Percentiles rank a stretch among this genome's conserved stretches.
These are phyloP conservation scores for Sanguinoderma infundibulare DNA, from an alignment of 1,284 basidiomycete genomes.

Conservation along the genomic window DNA sequence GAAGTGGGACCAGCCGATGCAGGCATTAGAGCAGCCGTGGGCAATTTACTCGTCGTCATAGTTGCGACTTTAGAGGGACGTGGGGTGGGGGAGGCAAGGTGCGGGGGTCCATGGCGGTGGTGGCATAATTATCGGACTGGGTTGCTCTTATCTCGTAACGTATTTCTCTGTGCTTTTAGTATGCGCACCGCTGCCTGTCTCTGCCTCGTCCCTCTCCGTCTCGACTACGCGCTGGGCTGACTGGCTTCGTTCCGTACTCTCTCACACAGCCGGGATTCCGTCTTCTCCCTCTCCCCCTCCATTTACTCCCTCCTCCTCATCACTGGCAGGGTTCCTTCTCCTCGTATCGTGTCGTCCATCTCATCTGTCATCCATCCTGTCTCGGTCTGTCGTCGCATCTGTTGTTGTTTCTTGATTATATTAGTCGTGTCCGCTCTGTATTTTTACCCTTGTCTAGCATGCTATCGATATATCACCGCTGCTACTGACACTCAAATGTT, in stretches of 20 bases:
- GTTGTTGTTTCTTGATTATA: conserved; percentile 40
- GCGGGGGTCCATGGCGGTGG: background rate
- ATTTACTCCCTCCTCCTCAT: conserved; percentile 3
- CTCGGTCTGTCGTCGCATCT: conserved; percentile 36
- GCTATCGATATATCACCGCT: conserved; percentile 39
- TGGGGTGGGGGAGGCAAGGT: background rate
- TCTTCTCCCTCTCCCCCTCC: background rate
- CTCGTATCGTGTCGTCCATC: conserved; percentile 11
- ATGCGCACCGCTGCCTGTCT: conserved; percentile 23
- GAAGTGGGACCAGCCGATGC: conserved; percentile 77
- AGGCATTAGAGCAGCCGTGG: conserved; percentile 70
- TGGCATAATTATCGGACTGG: conserved; percentile 12
- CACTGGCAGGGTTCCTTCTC: conserved; percentile 8
- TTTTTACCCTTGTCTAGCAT: conserved; percentile 39
- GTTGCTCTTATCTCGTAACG: conserved; percentile 30
- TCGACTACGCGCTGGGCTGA: conserved; percentile 1
- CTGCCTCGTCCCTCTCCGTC: background rate
- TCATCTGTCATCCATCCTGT: conserved; percentile 6
- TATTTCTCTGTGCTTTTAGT: conserved; percentile 33
- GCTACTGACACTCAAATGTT: background rate
- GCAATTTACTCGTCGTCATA: conserved; percentile 53
- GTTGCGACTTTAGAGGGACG: conserved; percentile 1
- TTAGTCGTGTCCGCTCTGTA: conserved; percentile 39
- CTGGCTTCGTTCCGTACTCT: conserved; percentile 3
- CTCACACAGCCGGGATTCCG: conserved; percentile 5